These are phyloP conservation scores for Leishmania braziliensis DNA, from an alignment of 208 protist genomes.

Conservation along the genomic window DNA sequence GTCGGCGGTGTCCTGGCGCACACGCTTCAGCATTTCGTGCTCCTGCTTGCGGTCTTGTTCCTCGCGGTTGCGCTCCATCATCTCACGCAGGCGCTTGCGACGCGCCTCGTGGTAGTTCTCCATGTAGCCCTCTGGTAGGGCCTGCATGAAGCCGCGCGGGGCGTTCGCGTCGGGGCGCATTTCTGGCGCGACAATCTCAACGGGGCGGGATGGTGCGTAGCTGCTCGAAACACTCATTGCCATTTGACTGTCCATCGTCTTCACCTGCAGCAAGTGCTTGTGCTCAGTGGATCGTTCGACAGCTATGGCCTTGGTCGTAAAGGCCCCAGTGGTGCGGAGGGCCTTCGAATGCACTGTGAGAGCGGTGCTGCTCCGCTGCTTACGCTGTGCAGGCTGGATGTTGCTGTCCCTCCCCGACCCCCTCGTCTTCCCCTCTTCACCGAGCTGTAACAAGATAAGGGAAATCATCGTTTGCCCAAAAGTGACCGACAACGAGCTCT, in stretches of 20 bases:
- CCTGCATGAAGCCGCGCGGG: constrained; percentile 80
- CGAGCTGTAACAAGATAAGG: constrained; percentile 73
- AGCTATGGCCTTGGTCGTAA: constrained; percentile 68
- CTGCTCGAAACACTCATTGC: constrained; percentile 85
- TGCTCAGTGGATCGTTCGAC: constrained; percentile 50
- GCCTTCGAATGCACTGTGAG: constrained; percentile 69
- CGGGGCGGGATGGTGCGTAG: constrained; percentile 79
- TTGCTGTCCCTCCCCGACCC: not conserved
- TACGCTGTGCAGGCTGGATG: not conserved
- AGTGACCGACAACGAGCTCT: constrained; percentile 76
- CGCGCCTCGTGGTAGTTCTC: constrained; percentile 70
- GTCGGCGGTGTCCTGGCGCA: constrained; percentile 32
- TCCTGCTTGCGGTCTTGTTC: constrained; percentile 79
- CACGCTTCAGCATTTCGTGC: constrained; percentile 61
- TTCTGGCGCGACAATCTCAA: constrained; percentile 78
- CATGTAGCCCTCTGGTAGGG: constrained; percentile 67
- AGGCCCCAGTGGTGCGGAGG: constrained; percentile 65
- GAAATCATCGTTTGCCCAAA: constrained; percentile 77
- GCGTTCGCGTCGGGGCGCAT: constrained; percentile 72
- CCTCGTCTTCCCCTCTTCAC: constrained; percentile 24
- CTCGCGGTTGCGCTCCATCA: constrained; percentile 82
- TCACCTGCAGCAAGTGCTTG: constrained; percentile 84
- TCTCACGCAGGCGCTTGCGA: constrained; percentile 78
- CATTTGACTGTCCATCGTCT: constrained; percentile 89
- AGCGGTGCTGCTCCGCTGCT: constrained; percentile 30